Conservation (phyloP, 768 basidiomycete genomes). For the Artomyces pyxidatus region DNA sequence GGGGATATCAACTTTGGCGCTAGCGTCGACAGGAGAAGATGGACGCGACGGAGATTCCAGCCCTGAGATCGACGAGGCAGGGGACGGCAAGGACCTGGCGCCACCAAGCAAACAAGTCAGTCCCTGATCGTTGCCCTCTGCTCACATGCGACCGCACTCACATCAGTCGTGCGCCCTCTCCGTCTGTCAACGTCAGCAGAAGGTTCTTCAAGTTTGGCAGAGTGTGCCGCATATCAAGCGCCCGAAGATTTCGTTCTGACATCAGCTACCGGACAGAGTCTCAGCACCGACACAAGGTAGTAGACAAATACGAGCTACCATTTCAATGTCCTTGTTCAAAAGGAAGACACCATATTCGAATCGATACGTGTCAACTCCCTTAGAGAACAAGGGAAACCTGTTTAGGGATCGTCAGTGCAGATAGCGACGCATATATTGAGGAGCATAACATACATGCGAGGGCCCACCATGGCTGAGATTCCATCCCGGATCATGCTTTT, state of each 20-base stretch:
- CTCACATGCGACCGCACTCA: constrained; percentile 25
- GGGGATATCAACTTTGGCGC: neutral
- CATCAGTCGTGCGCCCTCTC: constrained; percentile 42
- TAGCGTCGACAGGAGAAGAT: neutral
- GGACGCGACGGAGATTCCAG: constrained; percentile 1
- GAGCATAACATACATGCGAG: constrained; percentile 63
- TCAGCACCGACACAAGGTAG: too few species aligned
- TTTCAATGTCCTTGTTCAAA: constrained; percentile 94
- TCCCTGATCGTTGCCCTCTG: too few species aligned
- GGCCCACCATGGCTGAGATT: constrained; percentile 93
- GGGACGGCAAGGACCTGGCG: neutral
- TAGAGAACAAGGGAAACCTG: constrained; percentile 93
- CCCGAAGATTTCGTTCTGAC: constrained; percentile 81
- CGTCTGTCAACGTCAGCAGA: constrained; percentile 75
- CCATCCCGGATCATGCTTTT: constrained; percentile 86
- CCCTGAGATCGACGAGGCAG: neutral
- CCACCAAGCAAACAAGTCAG: neutral
- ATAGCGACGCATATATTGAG: neutral
- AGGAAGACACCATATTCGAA: constrained; percentile 98
- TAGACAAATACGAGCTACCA: constrained; percentile 44
- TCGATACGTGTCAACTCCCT: constrained; percentile 91
- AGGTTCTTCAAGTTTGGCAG: constrained; percentile 95
- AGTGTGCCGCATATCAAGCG: constrained; percentile 91
- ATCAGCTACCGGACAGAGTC: constrained; percentile 60
- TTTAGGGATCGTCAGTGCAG: neutral